Evolutionary conservation across 306 rosid species (phyloP), one percentile per base, ranked within the genome.

Genomic region (Cucurbita pepo): DNA sequence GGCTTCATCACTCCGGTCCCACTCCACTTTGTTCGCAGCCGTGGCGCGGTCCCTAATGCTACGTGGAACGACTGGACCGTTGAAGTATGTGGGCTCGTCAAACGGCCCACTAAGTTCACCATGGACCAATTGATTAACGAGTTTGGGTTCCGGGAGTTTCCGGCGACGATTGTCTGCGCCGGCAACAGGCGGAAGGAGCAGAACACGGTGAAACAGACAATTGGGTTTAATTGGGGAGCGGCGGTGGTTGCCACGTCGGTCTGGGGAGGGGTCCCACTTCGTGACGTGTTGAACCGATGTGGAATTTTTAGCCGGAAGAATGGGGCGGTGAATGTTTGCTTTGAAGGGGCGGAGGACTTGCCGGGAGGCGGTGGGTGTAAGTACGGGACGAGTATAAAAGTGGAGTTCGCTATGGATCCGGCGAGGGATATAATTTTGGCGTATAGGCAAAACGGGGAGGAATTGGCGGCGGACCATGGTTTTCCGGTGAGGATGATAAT

Each of bases 311-410:
- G 78, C 66, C 79, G 88, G 0, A 74, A 60, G 0, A 75, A 79
- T 1, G 97, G 90, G 0, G 91, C 85, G 5, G 75, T 91, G 6
- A 82, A 87, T 44, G 96, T 89, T n/a, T 89, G 97, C 63, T 91
- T 91, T 19, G 97, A 91, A 60, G 97, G 97, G 0, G 86, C 85
- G 0, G 97, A 91, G 82, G 93, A 89, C 18, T 69, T 91, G 78
- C 93, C 96, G 0, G 97, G 91, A 53, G 97, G 91, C n/a, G 96
- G 96, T 48, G 97, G 96, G 10, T 80, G 86, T 53, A 89, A 89
- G 75, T 89, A 91, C 64, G 96, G 88, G 0, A 91, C 97, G 0
- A 91, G 93, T 30, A 9, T 91, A 10, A 76, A 61, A 74, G 76
- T 77, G 21, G 96, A 85, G 81, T n/a, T 85, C 5, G 97, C 94